Conservation (phyloP, 257 asterid species). For the Primulina tabacum region DNA sequence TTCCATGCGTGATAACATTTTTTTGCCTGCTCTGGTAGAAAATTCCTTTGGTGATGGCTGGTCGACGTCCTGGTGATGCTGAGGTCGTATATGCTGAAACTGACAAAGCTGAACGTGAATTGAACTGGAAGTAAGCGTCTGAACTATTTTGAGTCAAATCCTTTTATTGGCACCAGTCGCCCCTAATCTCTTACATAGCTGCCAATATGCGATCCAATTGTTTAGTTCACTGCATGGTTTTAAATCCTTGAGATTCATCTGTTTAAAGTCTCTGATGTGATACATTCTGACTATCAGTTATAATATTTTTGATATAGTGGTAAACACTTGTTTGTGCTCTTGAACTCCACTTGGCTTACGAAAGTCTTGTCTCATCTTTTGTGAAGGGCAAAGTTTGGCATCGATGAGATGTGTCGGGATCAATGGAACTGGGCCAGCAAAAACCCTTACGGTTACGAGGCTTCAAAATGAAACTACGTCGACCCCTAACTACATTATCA, state of each 20-base stretch:
- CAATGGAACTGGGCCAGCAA: slow-evolving; percentile 92
- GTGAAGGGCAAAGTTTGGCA: slow-evolving; percentile 67
- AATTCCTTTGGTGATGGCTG: slow-evolving; percentile 70
- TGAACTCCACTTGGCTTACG: background rate
- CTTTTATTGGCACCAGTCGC: too few relatives aligned
- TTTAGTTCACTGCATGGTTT: too few relatives aligned
- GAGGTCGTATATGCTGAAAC: slow-evolving; percentile 73
- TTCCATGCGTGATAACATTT: background rate
- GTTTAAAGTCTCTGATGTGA: too few relatives aligned
- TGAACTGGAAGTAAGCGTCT: slow-evolving; percentile 79
- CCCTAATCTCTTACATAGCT: too few relatives aligned
- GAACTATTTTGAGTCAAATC: too few relatives aligned
- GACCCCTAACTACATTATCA: background rate
- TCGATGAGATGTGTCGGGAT: slow-evolving; percentile 75
- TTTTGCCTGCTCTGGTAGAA: slow-evolving; percentile 34
- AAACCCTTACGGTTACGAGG: slow-evolving; percentile 71
- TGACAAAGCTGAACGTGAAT: slow-evolving; percentile 60
- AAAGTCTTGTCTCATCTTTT: background rate
- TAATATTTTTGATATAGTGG: background rate
- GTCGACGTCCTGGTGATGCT: slow-evolving; percentile 91
- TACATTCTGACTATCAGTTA: background rate
- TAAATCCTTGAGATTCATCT: too few relatives aligned
- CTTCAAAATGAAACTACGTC: background rate
- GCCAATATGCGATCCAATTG: too few relatives aligned
- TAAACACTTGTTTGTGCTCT: background rate